Evolutionary conservation across 495 filamentous ascomycete species (phyloP), one percentile per base, ranked within the genome.

Genomic region (Lineolata rhizophorae): DNA sequence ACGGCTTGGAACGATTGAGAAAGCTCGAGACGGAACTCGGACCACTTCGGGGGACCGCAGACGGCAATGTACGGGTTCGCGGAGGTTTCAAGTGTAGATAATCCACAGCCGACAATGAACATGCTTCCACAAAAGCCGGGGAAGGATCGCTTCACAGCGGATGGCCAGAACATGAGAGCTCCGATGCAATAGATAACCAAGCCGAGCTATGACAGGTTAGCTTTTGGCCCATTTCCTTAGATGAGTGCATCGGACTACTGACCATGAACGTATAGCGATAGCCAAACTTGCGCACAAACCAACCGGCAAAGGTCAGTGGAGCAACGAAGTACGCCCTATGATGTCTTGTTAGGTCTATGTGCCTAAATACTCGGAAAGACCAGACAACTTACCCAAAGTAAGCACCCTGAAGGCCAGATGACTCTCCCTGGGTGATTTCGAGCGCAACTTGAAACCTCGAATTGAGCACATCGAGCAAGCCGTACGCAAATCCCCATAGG

Each of bases 51-150:
- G 1, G 74, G 72, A 26, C 73, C 75, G 53, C 74, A 79, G 35
- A 49, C 56, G 32, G 72, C 58, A 39, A 82, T 55, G 53, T 74
- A 80, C 21, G 73, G 70, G 46, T 81, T 72, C 9, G 76, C 76
- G 4, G 67, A 62, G 2, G 76, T 80, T 42, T 83, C 76, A 31
- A 83, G 64, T 2, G 72, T 69, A 2, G 64, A 66, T 0, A 83
- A 58, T 5, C 76, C 75, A 32, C 61, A 58, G 3, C 76, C 74
- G 31, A 80, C 67, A 36, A 80, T 62, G 46, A 81, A 76, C 40
- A 72, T 69, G 44, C 57, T 56, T 15, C 62, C 65, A 48, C 73
- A 75, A 49, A 79, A 80, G 18, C 73, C 75, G 16, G 58, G 65
- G 45, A 79, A 80, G 16, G 65, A 67, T n/a, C 56, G 51, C 19